Base-by-base conservation (phyloP, 176 grass and related monocot genomes). In the Phoenix roebelenii region DNA sequence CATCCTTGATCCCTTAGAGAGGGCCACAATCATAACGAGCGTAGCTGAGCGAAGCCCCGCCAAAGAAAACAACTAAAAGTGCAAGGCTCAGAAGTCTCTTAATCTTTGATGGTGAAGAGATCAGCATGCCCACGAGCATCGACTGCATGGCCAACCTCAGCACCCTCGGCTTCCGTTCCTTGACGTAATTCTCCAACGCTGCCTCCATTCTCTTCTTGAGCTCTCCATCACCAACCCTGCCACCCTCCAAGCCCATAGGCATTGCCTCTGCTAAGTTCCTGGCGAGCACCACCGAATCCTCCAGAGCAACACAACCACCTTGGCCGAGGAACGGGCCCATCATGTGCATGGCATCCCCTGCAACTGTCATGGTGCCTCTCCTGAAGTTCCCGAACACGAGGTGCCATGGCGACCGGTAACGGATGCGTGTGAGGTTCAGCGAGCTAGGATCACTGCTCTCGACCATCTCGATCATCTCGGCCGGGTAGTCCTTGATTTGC, bases 271-370 rank as follows among this genome's bases (percentile, higher is more conserved):
- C 44, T 50, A 88, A 18, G 22, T 71, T 56, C 22, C 87, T 68
- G 1, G 79, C 68, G 23, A 83, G 55, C 6, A 86, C 83, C 4
- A 91, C 1, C 0, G 65, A 65, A 23, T 86, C 76, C 55, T 91
- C 83, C 0, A 86, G 48, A 1, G 59, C 58, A 1, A 69, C 18
- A 0, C 64, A 64, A 15, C 83, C 87, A 0, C 87, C 87, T 65
- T 86, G 79, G 60, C 83, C 72, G 1, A 83, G 61, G 72, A 75
- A 86, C 10, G 72, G 65, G 0, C 83, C 79, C 76, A 80, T 83
- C 25, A 22, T 68, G 29, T 91, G 87, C 79, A 86, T 80, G 2
- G 88, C 76, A 52, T 86, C 83, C 3, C 88, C 79, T 4, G 79
- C 83, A 14, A 91, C 62, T 0, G 72, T 69, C 60, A 74, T 74